phyloP scores from a whole-genome alignment of 1,284 basidiomycete species.

The Pascua guehoae region DNA sequence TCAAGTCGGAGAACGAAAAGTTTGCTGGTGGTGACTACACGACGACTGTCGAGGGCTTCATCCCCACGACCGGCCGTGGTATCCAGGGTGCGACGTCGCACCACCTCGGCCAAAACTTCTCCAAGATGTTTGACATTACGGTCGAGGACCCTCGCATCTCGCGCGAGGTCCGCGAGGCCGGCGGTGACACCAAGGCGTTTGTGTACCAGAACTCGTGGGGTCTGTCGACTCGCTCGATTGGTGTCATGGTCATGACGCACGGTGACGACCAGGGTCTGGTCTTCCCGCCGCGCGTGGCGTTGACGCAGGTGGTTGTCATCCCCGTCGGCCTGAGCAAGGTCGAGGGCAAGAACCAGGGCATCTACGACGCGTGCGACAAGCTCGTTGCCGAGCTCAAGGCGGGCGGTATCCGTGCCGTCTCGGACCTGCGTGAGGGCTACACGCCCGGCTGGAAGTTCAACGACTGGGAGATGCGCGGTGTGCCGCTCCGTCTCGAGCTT shows the following conservation, averaged over 20 bases:
- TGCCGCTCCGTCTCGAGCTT: conserved; percentile 93
- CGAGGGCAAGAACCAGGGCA: conserved; percentile 57
- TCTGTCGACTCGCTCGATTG: conserved; percentile 90
- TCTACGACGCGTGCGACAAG: conserved; percentile 74
- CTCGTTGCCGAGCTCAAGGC: conserved; percentile 68
- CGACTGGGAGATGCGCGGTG: conserved; percentile 98
- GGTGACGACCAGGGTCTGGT: conserved; percentile 97
- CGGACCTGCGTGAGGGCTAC: conserved; percentile 90
- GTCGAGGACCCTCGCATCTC: conserved; percentile 76
- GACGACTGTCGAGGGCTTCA: conserved; percentile 96
- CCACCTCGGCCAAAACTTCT: conserved; percentile 98
- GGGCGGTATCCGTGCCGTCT: conserved; percentile 76
- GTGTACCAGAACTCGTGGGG: conserved; percentile 99
- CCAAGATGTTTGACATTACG: conserved; percentile 95
- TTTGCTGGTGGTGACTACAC: conserved; percentile 98
- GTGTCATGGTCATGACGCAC: conserved; percentile 99
- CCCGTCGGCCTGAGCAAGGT: conserved; percentile 78
- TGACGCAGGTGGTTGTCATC: conserved; percentile 84
- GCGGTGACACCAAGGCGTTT: conserved; percentile 59
- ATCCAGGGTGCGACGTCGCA: conserved; percentile 98
- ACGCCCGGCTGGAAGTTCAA: conserved; percentile 99
- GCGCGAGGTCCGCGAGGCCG: conserved; percentile 21
- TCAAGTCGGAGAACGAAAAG: conserved; percentile 99
- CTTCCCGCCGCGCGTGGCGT: conserved; percentile 90
- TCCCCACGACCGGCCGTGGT: conserved; percentile 93